Base-by-base conservation (phyloP, 495 filamentous ascomycete genomes). In the Amniculicola lignicola region DNA sequence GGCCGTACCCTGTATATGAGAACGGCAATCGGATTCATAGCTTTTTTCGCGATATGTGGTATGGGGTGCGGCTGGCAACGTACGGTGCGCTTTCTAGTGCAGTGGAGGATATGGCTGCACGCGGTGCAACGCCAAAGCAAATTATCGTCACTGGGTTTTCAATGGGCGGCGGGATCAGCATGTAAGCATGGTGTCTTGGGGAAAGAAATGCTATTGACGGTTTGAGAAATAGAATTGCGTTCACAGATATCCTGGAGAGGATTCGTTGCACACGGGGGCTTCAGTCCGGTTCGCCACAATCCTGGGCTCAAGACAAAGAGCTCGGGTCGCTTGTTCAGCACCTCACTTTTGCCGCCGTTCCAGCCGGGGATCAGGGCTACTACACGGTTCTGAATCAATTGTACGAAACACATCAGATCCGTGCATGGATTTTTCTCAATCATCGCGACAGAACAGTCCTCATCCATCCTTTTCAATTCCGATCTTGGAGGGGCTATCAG, bases 241-340 rank as follows among this genome's bases (percentile, higher is more conserved):
- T 41, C 16, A 41, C 16, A 18, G 16, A 41, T 18, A 41, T 41
- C 37, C 10, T 41, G 6, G 37, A 41, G 37, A 10, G 16, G 9
- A 18, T 41, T 41, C 37, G 37, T 6, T 6, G 16, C 37, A 41
- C 9, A 18, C 18, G 16, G 9, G 37, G 37, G 6, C 18, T 16
- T 19, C 10, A 10, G 6, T 41, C 37, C 9, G n/a, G 29, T n/a
- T 33, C 29, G 9, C 29, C 29, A 33, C 29, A 33, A n/a, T n/a
- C 7, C 7, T 33, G 29, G 29, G 29, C 29, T 9, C 7, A 33
- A 33, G 29, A 33, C 29, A n/a, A 33, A 33, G n/a, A 41, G 9
- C 16, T 41, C 6, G 37, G 37, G 10, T 41, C 37, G 37, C 37
- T 41, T 10, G 16, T 41, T 41, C 37, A 41, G 37, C 37, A 41